Evolutionary conservation across 495 filamentous ascomycete genomes (phyloP), one percentile per base, ranked within the genome.

Genomic region (Lophiostoma macrostomum): DNA sequence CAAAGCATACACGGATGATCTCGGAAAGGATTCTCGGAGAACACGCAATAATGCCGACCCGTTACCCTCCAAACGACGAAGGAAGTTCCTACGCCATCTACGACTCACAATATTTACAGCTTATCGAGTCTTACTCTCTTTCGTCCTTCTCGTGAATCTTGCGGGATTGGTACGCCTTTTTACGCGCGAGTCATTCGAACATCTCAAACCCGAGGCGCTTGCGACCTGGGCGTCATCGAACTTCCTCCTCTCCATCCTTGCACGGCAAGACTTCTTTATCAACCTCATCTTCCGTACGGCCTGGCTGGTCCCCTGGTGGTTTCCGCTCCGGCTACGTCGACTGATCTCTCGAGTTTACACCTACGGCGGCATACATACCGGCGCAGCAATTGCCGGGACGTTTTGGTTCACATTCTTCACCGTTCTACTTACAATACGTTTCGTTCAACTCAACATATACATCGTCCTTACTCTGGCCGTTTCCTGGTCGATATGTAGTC

Each of bases 341-440:
- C 13, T 48, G 7, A 35, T 58, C 4, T 51, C 53, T 6, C 42
- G 49, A 18, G 36, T 60, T 18, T 64, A 66, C 37, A 25, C 16
- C 5, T 50, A 63, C 39, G 63, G 63, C 1, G 63, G 63, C 4
- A 25, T 66, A 1, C 63, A 66, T 38, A 57, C 35, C 27, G 60
- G 63, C 13, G 18, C 43, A 11, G 60, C 50, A 2, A 37, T 61
- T n/a, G 55, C 63, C 1, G 63, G 53, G 5, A 64, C 60, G 20
- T 23, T 57, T 27, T 66, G 63, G 63, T 66, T 32, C 32, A 28
- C 47, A 22, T 32, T 32, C 10, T 50, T 59, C 18, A 56, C 54
- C 1, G 27, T 23, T 1, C 5, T 54, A 8, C 11, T 49, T 8
- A 37, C 61, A 6, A 20, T 35, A 14, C 35, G 34, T 0, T 50